Evolutionary conservation across 192 early-diverging fungal species (phyloP).

Genomic region (Helicostylum pulchrum): DNA sequence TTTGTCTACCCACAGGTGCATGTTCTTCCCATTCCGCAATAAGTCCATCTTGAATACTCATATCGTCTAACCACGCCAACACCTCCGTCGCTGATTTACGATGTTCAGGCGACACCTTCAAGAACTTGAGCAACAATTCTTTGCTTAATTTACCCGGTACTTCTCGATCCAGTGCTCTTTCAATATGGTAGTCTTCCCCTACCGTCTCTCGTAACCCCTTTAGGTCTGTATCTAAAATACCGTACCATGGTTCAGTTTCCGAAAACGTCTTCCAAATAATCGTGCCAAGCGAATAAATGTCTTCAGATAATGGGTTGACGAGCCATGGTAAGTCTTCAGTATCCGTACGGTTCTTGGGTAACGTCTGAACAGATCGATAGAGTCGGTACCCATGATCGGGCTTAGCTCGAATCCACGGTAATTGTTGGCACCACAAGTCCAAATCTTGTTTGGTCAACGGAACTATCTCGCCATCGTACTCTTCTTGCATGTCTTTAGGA

Average conservation of each 20-base stretch:
- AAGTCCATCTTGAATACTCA: conserved; percentile 34
- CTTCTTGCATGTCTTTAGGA: conserved; percentile 1
- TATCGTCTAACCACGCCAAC: conserved; percentile 40
- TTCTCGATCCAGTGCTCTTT: conserved; percentile 40
- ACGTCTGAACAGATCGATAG: conserved; percentile 53
- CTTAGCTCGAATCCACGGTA: conserved; percentile 45
- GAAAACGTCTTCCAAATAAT: conserved; percentile 60
- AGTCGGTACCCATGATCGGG: conserved; percentile 59
- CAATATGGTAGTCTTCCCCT: conserved; percentile 41
- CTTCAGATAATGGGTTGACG: conserved; percentile 48
- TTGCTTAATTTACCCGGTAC: conserved; percentile 37
- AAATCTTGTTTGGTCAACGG: conserved; percentile 44
- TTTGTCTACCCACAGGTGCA: conserved; percentile 23
- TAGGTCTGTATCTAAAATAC: conserved; percentile 56
- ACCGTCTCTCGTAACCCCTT: conserved; percentile 49
- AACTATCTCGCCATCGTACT: conserved; percentile 25
- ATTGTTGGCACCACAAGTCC: conserved; percentile 26
- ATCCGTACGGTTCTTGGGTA: conserved; percentile 49
- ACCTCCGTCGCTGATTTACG: conserved; percentile 40
- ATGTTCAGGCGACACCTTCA: conserved; percentile 41
- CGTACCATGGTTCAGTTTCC: conserved; percentile 57
- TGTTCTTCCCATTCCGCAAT: conserved; percentile 45
- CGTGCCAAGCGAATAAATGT: conserved; percentile 54
- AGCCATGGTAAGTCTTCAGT: conserved; percentile 35
- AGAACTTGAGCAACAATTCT: conserved; percentile 39